These are phyloP conservation scores for Gossypium rotundifolium DNA, from an alignment of 345 rosid species.

Conservation along the genomic window DNA sequence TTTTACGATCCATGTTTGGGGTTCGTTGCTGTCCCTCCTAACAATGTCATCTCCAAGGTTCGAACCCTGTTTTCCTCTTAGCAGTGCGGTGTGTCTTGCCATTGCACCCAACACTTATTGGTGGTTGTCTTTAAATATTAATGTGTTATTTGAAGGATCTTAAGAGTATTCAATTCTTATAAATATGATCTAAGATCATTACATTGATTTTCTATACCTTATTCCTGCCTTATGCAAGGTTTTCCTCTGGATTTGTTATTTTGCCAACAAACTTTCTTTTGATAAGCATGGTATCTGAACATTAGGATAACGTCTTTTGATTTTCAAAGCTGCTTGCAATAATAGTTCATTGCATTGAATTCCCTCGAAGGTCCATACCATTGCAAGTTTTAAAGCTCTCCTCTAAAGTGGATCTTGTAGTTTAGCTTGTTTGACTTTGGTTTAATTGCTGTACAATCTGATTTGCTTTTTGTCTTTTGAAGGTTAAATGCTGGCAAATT, in stretches of 20 bases:
- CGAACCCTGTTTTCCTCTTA: no score
- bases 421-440: neutral
- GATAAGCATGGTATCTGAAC: neutral
- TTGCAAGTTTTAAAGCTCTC: neutral
- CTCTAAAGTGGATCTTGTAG: neutral
- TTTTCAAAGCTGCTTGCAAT: neutral
- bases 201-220: neutral
- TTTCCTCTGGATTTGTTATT: neutral
- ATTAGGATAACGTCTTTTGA: neutral
- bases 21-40: no score
- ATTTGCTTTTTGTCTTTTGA: constrained; percentile 26
- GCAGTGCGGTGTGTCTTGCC: no score
- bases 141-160: neutral
- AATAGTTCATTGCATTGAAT: neutral
- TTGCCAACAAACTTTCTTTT: neutral
- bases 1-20: no score
- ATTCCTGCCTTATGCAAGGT: neutral
- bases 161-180: neutral
- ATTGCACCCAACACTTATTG: no score
- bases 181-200: neutral
- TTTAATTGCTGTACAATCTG: neutral
- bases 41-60: no score
- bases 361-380: neutral
- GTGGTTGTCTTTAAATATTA: neutral
- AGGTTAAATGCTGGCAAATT: constrained; percentile 99